Conservation (phyloP, 192 early-diverging fungal species). For the Paraglomus occultum region DNA sequence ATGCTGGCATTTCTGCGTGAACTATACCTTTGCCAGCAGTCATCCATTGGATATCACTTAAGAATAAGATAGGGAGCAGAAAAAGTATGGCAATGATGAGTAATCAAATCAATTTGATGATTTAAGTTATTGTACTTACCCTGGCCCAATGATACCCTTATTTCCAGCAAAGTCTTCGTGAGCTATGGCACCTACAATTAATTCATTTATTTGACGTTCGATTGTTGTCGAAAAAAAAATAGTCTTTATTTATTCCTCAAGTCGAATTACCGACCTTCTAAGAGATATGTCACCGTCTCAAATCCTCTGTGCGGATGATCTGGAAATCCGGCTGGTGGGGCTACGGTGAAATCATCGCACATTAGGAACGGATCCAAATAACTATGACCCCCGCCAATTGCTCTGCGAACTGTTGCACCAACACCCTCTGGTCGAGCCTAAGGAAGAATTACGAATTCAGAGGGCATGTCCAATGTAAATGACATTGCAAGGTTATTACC, state of each 20-base stretch:
- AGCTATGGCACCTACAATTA: slow-evolving; percentile 42
- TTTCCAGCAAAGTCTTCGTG: slow-evolving; percentile 81
- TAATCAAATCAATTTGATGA: neutral
- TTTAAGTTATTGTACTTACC: slow-evolving; percentile 39
- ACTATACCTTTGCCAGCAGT: slow-evolving; percentile 71
- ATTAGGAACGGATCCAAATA: slow-evolving; percentile 90
- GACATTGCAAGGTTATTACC: neutral
- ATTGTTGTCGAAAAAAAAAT: neutral
- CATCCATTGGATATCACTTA: slow-evolving; percentile 73
- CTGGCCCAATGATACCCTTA: slow-evolving; percentile 63
- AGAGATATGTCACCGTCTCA: slow-evolving; percentile 73
- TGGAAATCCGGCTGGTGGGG: slow-evolving; percentile 52
- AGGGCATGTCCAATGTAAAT: neutral
- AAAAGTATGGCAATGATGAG: neutral
- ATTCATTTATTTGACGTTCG: neutral
- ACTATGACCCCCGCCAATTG: slow-evolving; percentile 61
- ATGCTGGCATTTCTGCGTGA: slow-evolving; percentile 71
- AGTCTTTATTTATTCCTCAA: neutral
- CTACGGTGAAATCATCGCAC: slow-evolving; percentile 66
- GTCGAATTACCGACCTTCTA: slow-evolving; percentile 48
- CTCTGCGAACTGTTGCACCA: slow-evolving; percentile 78
- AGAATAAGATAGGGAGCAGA: neutral
- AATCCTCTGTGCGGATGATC: slow-evolving; percentile 84
- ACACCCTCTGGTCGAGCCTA: slow-evolving; percentile 66
- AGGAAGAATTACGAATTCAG: neutral